Percentiles rank a stretch among this genome's conserved stretches.
phyloP scores from a whole-genome alignment of 1,284 basidiomycete genomes.

The Cryptococcus sp. region DNA sequence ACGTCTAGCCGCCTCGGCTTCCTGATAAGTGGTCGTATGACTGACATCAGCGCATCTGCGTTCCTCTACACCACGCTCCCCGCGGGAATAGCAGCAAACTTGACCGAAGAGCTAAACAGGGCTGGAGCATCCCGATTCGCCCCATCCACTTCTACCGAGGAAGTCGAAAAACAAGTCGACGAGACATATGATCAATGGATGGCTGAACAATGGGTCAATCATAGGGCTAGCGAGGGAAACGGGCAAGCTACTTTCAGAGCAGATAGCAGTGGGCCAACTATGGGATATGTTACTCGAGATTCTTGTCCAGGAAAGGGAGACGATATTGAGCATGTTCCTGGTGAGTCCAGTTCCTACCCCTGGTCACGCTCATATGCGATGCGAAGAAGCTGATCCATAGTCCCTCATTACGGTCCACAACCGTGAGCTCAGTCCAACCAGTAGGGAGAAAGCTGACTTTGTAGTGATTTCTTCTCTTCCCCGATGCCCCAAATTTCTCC shows the following conservation, averaged over 20 bases:
- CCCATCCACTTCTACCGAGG: conserved; percentile 6
- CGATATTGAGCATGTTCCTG: conserved; percentile 46
- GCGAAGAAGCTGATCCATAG: too few species aligned
- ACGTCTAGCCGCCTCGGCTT: conserved; percentile 3
- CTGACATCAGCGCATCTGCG: conserved; percentile 24
- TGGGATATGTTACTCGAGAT: conserved; percentile 46
- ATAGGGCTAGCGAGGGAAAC: not conserved
- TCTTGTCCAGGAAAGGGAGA: conserved; percentile 40
- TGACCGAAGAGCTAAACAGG: conserved; percentile 41
- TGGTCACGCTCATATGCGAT: too few species aligned
- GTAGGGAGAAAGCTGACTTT: not conserved
- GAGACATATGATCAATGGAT: conserved; percentile 25
- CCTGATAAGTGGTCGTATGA: not conserved
- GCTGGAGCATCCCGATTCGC: conserved; percentile 40
- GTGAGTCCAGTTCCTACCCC: too few species aligned
- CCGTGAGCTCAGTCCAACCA: conserved; percentile 19
- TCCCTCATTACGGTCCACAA: conserved; percentile 11
- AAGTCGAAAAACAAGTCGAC: conserved; percentile 19
- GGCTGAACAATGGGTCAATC: conserved; percentile 23
- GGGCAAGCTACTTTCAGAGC: not conserved
- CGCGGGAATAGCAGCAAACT: conserved; percentile 31
- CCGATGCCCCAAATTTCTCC: conserved; percentile 34
- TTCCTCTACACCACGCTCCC: conserved; percentile 39
- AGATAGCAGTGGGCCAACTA: conserved; percentile 8
- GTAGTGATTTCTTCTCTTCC: conserved; percentile 40